Evolutionary conservation across 202 grass and related monocot genomes (phyloP).

Genomic region (Schoenoplectus tabernaemontani): DNA sequence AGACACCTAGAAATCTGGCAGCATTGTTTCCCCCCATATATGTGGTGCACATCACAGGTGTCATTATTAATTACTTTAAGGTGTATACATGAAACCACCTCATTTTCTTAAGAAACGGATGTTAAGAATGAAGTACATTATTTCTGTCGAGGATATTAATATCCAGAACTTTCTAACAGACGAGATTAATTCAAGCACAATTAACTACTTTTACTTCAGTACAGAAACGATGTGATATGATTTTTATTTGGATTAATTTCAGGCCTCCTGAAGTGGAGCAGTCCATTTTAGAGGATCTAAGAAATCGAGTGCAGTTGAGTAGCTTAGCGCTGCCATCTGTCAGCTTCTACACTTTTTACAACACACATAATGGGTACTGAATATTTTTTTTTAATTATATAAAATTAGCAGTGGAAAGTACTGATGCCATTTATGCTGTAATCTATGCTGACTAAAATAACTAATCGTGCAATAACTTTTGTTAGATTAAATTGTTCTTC

Average conservation of each 20-base stretch:
- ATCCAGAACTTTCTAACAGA: background rate
- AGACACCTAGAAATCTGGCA: background rate
- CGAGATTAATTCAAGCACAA: background rate
- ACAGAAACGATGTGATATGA: background rate
- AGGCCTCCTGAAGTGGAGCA: conserved; percentile 86
- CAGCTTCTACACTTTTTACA: conserved; percentile 96
- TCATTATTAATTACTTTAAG: background rate
- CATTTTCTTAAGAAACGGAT: background rate
- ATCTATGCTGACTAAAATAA: background rate
- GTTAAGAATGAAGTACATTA: background rate
- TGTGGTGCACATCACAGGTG: background rate
- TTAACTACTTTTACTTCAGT: background rate
- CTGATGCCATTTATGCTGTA: background rate
- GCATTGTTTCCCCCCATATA: background rate
- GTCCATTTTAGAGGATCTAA: conserved; percentile 68
- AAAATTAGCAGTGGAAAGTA: background rate
- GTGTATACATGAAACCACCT: no score
- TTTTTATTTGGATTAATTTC: conserved; percentile 32
- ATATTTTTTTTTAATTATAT: background rate
- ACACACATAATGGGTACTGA: conserved; percentile 91
- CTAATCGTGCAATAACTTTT: conserved; percentile 1
- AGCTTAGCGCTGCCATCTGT: conserved; percentile 78
- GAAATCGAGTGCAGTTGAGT: conserved; percentile 78
- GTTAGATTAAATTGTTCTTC: conserved; percentile 91
- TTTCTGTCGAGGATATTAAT: background rate